These are phyloP conservation scores for Xylaria digitata DNA, from an alignment of 2,329 filamentous ascomycete species.

Conservation along the genomic window DNA sequence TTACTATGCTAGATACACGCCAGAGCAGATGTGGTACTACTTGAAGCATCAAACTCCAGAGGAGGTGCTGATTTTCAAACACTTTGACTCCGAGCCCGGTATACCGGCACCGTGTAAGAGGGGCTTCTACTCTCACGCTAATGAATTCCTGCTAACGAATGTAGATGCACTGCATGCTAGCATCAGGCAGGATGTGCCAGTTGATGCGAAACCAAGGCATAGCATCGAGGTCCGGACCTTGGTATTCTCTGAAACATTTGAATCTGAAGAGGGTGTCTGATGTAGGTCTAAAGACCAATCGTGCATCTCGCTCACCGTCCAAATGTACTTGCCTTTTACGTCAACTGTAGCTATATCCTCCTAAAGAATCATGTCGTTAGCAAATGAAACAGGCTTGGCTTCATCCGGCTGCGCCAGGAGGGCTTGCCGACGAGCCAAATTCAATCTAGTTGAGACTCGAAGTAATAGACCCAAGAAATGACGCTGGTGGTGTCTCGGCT, in stretches of 20 bases:
- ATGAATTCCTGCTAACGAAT: not conserved
- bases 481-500: no score
- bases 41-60: constrained; percentile 26
- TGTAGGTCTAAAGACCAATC: not conserved
- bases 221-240: constrained; percentile 32
- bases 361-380: not conserved
- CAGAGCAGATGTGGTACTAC: constrained; percentile 30
- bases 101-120: constrained; percentile 29
- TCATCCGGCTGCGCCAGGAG: not conserved
- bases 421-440: not conserved
- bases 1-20: constrained; percentile 26
- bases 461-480: not conserved
- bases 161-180: constrained; percentile 28
- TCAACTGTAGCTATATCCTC: no score
- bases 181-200: constrained; percentile 16
- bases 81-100: constrained; percentile 29
- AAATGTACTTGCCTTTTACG: not conserved
- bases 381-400: not conserved
- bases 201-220: constrained; percentile 21
- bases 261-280: not conserved
- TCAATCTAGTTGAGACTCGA: not conserved
- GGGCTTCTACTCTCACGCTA: not conserved
- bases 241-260: constrained; percentile 31
- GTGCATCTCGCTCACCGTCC: not conserved
- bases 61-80: constrained; percentile 32